These are phyloP conservation scores for Tritrichomonas musculus DNA, from an alignment of 208 protist genomes.

Conservation along the genomic window DNA sequence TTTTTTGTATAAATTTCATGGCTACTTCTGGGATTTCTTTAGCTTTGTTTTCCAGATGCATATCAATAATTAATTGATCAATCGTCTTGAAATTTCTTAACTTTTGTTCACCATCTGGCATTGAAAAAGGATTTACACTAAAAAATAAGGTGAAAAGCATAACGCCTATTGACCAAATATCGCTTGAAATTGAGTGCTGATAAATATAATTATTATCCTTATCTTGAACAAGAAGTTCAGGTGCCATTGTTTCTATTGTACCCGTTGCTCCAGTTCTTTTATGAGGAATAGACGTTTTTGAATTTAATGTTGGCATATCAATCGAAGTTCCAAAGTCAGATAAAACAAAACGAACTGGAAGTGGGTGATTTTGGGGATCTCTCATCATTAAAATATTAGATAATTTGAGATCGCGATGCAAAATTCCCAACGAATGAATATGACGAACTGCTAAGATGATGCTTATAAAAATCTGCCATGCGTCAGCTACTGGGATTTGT, in stretches of 20 bases:
- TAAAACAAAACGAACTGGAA: neutral
- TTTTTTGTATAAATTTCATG: neutral
- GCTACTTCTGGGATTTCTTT: neutral
- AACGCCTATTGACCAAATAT: neutral
- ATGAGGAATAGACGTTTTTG: neutral
- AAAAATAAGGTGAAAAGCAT: neutral
- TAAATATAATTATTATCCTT: neutral
- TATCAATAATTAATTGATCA: neutral
- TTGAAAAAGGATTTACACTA: neutral
- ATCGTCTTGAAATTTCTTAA: neutral
- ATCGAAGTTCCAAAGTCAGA: neutral
- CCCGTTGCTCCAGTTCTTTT: neutral
- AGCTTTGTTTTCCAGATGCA: neutral
- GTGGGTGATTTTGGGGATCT: neutral
- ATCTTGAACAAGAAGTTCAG: neutral
- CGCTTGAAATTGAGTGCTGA: neutral
- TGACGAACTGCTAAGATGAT: slow-evolving; percentile 37
- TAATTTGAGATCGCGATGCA: slow-evolving; percentile 50
- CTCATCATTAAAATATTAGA: slow-evolving; percentile 41
- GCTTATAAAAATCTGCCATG: neutral
- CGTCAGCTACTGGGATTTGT: neutral
- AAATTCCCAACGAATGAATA: slow-evolving; percentile 44
- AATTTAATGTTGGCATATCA: neutral
- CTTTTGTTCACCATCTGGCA: neutral
- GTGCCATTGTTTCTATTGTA: neutral